Percentiles rank a stretch among this genome's conserved stretches.
Evolutionary conservation across 495 filamentous ascomycete species (phyloP).

Genomic region (Penicillium cataractarum): DNA sequence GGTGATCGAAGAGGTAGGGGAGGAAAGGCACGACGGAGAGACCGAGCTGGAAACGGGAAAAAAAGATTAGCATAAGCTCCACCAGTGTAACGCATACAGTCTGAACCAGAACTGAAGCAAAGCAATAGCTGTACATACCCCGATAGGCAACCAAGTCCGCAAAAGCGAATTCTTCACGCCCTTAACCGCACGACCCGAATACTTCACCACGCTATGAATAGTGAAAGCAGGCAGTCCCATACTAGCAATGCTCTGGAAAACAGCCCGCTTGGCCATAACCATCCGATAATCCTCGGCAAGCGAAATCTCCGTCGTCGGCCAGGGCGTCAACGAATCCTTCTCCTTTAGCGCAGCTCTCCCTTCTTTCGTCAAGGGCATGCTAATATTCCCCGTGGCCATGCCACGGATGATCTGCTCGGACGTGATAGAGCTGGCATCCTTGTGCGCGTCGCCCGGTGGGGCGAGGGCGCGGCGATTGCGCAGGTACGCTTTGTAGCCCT

Average conservation of each 20-base stretch:
- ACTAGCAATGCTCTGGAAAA: slow-evolving; percentile 87
- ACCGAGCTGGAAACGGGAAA: slow-evolving; percentile 61
- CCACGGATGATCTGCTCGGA: slow-evolving; percentile 38
- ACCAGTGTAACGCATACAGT: not conserved
- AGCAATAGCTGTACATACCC: slow-evolving; percentile 50
- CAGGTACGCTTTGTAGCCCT: slow-evolving; percentile 93
- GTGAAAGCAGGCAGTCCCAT: slow-evolving; percentile 97
- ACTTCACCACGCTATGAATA: slow-evolving; percentile 88
- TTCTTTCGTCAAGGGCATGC: slow-evolving; percentile 19
- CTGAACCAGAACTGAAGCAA: not conserved
- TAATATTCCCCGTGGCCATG: slow-evolving; percentile 46
- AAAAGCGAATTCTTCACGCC: slow-evolving; percentile 71
- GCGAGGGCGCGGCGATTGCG: slow-evolving; percentile 67
- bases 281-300: slow-evolving; percentile 87
- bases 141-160: slow-evolving; percentile 87
- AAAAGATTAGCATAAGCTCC: slow-evolving; percentile 2
- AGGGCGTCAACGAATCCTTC: slow-evolving; percentile 34
- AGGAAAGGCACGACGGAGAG: slow-evolving; percentile 86
- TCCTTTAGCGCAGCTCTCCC: not conserved
- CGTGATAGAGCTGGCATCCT: slow-evolving; percentile 41
- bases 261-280: slow-evolving; percentile 85
- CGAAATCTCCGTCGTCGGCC: slow-evolving; percentile 55
- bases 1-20: slow-evolving; percentile 88
- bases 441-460: slow-evolving; percentile 45
- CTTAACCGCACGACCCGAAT: slow-evolving; percentile 82